A percentile compares a stretch with the other conserved stretches of the same genome.
These are phyloP conservation scores for Acanthamoeba lenticulata DNA, from an alignment of 208 protist species.

Conservation along the genomic window DNA sequence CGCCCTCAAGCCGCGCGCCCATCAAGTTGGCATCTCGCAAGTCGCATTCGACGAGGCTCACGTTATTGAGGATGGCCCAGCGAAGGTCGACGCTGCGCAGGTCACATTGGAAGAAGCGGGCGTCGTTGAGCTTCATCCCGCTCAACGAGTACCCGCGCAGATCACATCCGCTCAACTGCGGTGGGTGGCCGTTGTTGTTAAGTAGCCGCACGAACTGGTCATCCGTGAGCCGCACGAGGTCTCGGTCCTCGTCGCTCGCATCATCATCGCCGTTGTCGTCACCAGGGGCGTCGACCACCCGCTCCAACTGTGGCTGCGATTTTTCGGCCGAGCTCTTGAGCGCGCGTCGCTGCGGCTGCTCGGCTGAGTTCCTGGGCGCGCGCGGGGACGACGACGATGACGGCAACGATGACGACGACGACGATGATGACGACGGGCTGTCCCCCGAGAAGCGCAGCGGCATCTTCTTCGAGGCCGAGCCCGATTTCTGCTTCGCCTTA, in stretches of 20 bases:
- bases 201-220: conserved; percentile 15
- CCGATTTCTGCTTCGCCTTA: not conserved
- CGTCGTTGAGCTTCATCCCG: not conserved
- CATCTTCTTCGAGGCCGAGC: not conserved
- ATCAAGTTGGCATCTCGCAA: not conserved
- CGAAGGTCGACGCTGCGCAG: not conserved
- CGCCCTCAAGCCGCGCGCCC: not conserved
- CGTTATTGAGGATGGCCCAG: not conserved
- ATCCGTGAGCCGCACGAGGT: not conserved
- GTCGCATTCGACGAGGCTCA: conserved; percentile 12
- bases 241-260: not conserved
- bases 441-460: not conserved
- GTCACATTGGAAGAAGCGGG: conserved; percentile 15
- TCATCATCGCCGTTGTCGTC: not conserved
- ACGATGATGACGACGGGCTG: too few relatives aligned
- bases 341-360: too few relatives aligned
- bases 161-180: not conserved
- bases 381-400: too few relatives aligned
- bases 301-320: too few relatives aligned
- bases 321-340: too few relatives aligned
- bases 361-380: too few relatives aligned
- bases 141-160: not conserved
- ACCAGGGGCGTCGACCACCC: not conserved
- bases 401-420: too few relatives aligned
- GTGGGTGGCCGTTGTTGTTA: not conserved